These are phyloP conservation scores for Globisporangium splendens DNA, from an alignment of 352 stramenopile genomes.

Conservation along the genomic window DNA sequence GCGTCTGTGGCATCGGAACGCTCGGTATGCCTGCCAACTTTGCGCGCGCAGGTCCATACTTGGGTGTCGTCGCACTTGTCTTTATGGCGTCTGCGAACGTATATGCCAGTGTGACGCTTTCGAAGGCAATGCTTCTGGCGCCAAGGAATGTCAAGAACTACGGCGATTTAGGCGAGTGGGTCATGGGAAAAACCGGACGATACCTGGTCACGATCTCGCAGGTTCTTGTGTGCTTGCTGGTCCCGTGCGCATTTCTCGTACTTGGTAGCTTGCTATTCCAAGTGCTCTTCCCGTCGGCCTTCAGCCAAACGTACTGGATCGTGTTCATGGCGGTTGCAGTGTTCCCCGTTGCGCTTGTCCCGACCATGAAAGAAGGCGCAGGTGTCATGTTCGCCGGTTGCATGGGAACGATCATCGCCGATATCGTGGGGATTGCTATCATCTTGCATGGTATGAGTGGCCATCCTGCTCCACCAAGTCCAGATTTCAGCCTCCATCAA, in stretches of 20 bases:
- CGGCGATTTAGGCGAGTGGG: constrained; percentile 43
- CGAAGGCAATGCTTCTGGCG: constrained; percentile 43
- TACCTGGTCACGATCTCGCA: constrained; percentile 38
- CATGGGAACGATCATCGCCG: constrained; percentile 42
- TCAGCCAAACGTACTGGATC: constrained; percentile 43
- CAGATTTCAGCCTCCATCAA: constrained; percentile 37
- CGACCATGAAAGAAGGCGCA: constrained; percentile 43
- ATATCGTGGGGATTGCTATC: constrained; percentile 30
- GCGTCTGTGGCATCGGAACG: not conserved
- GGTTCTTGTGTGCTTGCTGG: constrained; percentile 37
- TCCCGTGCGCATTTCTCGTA: constrained; percentile 48
- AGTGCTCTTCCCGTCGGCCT: constrained; percentile 46
- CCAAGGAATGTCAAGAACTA: constrained; percentile 41
- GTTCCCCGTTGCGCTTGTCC: constrained; percentile 33
- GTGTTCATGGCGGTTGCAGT: constrained; percentile 37
- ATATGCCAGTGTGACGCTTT: constrained; percentile 37
- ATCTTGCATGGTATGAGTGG: constrained; percentile 28
- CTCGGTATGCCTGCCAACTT: constrained; percentile 45
- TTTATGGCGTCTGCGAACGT: constrained; percentile 55
- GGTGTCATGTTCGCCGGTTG: constrained; percentile 30
- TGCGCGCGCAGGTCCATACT: constrained; percentile 36
- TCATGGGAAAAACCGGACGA: constrained; percentile 33
- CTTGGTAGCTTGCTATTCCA: constrained; percentile 44
- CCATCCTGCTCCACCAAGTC: constrained; percentile 25
- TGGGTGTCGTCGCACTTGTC: constrained; percentile 34